Evolutionary conservation across 108 stramenopile species (phyloP).

Genomic region (Pseudonitzschia pungens): DNA sequence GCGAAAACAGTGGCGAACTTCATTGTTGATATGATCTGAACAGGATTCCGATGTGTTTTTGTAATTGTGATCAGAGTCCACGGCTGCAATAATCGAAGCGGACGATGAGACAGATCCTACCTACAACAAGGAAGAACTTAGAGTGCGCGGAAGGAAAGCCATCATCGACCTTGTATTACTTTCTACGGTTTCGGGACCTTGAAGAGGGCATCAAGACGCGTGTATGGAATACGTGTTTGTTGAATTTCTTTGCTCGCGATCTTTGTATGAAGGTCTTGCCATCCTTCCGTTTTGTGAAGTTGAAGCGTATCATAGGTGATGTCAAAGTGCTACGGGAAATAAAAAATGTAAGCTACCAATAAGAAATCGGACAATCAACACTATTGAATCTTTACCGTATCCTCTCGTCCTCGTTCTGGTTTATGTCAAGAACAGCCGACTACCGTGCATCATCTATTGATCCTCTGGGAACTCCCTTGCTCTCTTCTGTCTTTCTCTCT

Average conservation of each 20-base stretch:
- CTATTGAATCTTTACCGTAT: background rate
- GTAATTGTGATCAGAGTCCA: background rate
- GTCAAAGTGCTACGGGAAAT: slow-evolving; percentile 1
- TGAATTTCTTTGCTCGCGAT: slow-evolving; percentile 17
- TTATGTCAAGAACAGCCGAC: background rate
- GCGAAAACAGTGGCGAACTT: slow-evolving; percentile 40
- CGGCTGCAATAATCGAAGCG: background rate
- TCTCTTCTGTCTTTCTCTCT: background rate
- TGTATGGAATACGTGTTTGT: slow-evolving; percentile 14
- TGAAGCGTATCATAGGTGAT: slow-evolving; percentile 17
- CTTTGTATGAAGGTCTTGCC: slow-evolving; percentile 8
- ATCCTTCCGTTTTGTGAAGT: slow-evolving; percentile 9
- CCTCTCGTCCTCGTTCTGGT: background rate
- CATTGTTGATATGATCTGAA: slow-evolving; percentile 17
- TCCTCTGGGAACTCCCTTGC: background rate
- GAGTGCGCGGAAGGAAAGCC: background rate
- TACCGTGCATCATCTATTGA: background rate
- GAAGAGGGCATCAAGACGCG: slow-evolving; percentile 2
- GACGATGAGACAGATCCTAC: background rate
- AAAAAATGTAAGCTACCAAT: background rate
- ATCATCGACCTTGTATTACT: background rate
- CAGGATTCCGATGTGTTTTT: background rate
- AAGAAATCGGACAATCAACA: background rate
- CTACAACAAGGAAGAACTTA: background rate
- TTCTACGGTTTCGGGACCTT: background rate